These are phyloP conservation scores for Angomonas deanei DNA, from an alignment of 208 protist genomes.

Conservation along the genomic window DNA sequence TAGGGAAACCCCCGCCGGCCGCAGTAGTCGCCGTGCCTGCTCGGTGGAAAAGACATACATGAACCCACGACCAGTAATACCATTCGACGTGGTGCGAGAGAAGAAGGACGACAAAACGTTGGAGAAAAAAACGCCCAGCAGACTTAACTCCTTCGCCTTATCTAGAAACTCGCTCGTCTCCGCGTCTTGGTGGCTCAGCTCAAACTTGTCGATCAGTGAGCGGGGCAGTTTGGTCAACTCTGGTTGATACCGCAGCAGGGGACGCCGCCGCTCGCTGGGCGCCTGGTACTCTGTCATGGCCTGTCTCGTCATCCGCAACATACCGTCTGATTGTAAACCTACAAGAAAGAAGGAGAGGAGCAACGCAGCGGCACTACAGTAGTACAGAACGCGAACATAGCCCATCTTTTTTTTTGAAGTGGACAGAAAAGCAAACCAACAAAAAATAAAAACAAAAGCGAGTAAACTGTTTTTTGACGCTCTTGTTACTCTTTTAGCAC, in stretches of 20 bases:
- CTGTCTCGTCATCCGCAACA: not conserved
- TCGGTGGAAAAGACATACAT: conserved; percentile 82
- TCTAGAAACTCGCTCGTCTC: conserved; percentile 54
- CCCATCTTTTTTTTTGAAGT: not conserved
- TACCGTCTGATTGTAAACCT: not conserved
- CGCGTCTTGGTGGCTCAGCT: conserved; percentile 21
- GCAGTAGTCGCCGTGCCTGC: conserved; percentile 47
- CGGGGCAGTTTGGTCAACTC: not conserved
- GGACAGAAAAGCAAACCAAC: not conserved
- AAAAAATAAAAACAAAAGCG: not conserved
- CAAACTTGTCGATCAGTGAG: not conserved
- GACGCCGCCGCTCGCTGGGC: not conserved
- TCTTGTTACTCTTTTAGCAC: no score
- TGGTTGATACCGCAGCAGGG: not conserved
- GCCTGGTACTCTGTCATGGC: not conserved
- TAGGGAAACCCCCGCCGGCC: conserved; percentile 11
- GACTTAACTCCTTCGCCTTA: conserved; percentile 23
- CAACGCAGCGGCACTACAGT: not conserved
- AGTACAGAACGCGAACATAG: not conserved
- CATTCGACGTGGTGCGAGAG: conserved; percentile 77
- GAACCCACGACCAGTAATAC: conserved; percentile 43
- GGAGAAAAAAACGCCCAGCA: conserved; percentile 28
- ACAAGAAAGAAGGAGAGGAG: not conserved
- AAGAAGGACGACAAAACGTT: conserved; percentile 40
- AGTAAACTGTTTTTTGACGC: no score